Conservation (phyloP, 2,329 filamentous ascomycete genomes). For the Hypoxylon rubiginosum region DNA sequence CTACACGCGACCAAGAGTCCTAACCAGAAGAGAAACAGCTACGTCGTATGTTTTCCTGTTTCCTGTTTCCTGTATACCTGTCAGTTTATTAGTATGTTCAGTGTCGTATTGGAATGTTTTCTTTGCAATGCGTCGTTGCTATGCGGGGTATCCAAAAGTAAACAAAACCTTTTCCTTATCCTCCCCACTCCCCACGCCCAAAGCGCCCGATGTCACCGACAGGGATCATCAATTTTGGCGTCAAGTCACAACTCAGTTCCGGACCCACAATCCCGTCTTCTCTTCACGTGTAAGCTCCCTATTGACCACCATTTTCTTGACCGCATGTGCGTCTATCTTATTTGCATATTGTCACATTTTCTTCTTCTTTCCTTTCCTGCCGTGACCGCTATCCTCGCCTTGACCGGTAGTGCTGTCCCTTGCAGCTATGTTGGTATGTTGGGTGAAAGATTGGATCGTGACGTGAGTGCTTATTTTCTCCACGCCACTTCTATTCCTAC, state of each 20-base stretch:
- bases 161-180: slow-evolving; percentile 49
- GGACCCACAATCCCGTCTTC: slow-evolving; percentile 29
- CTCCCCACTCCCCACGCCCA: background rate
- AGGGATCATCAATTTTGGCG: slow-evolving; percentile 23
- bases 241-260: slow-evolving; percentile 28
- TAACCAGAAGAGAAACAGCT: background rate
- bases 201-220: slow-evolving; percentile 9
- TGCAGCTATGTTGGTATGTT: slow-evolving; percentile 2
- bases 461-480: slow-evolving; percentile 19
- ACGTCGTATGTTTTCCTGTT: background rate
- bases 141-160: slow-evolving; percentile 49
- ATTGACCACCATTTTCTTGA: slow-evolving; percentile 36
- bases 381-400: slow-evolving; percentile 15
- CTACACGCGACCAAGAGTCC: background rate
- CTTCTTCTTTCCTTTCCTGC: background rate
- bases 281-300: slow-evolving; percentile 40
- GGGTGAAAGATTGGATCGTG: slow-evolving; percentile 29
- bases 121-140: slow-evolving; percentile 40
- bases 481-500: slow-evolving; percentile 17
- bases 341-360: background rate
- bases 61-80: too few relatives aligned
- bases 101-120: slow-evolving; percentile 22
- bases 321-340: slow-evolving; percentile 28
- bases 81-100: slow-evolving; percentile 7
- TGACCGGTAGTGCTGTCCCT: slow-evolving; percentile 8